These are phyloP conservation scores for Neospora caninum DNA, from an alignment of 169 alveolate genomes.

Conservation along the genomic window DNA sequence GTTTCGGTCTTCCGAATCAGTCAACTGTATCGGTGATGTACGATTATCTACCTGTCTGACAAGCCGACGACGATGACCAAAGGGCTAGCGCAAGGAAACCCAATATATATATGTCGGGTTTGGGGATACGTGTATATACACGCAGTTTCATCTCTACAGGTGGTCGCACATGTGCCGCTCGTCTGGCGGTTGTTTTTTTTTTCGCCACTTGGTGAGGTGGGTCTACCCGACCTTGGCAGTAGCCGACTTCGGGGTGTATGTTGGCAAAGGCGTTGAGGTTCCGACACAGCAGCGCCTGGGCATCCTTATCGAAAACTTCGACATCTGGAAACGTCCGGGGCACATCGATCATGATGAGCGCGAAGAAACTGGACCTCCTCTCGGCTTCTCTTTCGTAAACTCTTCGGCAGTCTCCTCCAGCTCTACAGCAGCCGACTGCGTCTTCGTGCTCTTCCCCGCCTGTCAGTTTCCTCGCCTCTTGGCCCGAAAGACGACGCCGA, in stretches of 20 bases:
- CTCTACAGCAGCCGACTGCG: not conserved
- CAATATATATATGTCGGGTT: no score
- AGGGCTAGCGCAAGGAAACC: no score
- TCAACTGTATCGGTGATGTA: no score
- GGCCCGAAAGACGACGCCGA: not conserved
- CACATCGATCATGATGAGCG: conserved; percentile 44
- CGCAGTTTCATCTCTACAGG: no score
- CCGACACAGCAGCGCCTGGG: conserved; percentile 51
- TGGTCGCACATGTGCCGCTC: no score
- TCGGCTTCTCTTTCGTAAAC: conserved; percentile 27
- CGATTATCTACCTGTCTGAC: no score
- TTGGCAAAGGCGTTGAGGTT: conserved; percentile 76
- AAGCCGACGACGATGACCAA: no score
- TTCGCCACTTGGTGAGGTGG: no score
- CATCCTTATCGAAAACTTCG: conserved; percentile 17
- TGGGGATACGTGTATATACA: no score
- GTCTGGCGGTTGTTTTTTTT: no score
- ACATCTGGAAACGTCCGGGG: conserved; percentile 55
- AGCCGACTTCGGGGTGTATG: conserved; percentile 80
- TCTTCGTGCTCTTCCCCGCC: conserved; percentile 1
- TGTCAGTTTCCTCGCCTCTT: not conserved
- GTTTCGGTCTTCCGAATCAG: no score
- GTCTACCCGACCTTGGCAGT: conserved; percentile 75
- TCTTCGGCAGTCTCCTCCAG: conserved; percentile 23
- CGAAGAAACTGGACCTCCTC: not conserved